Evolutionary conservation across 495 filamentous ascomycete species (phyloP).

Genomic region (Podospora sp.): DNA sequence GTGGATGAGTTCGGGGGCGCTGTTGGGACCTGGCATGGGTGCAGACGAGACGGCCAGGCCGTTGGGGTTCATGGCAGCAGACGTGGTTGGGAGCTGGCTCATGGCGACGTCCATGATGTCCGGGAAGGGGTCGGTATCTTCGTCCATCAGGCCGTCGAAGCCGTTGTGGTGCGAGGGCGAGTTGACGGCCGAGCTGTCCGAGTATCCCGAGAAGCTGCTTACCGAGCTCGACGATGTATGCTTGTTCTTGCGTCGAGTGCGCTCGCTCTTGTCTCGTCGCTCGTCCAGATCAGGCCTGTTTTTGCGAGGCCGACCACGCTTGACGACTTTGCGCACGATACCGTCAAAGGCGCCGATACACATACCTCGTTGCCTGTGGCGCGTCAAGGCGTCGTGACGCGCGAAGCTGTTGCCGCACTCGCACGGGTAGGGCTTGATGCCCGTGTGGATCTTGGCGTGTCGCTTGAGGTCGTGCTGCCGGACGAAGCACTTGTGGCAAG

Average conservation of each 20-base stretch:
- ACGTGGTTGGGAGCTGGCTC: constrained; percentile 26
- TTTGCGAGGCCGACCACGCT: constrained; percentile 54
- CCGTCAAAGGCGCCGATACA: constrained; percentile 91
- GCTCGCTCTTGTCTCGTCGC: constrained; percentile 64
- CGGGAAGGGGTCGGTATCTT: constrained; percentile 48
- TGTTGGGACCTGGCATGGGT: constrained; percentile 41
- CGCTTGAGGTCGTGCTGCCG: constrained; percentile 96
- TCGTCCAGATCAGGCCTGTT: constrained; percentile 59
- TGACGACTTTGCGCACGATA: constrained; percentile 63
- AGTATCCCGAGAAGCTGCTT: constrained; percentile 49
- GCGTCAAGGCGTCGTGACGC: constrained; percentile 89
- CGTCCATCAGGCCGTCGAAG: constrained; percentile 44
- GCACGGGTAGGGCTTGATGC: constrained; percentile 89
- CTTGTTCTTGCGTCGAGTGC: constrained; percentile 56
- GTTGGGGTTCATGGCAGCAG: constrained; percentile 44
- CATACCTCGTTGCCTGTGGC: constrained; percentile 92
- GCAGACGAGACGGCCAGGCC: constrained; percentile 42
- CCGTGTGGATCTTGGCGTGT: constrained; percentile 93
- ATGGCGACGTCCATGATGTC: constrained; percentile 49
- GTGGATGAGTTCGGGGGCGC: constrained; percentile 23
- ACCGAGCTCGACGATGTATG: constrained; percentile 45
- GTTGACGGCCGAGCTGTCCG: constrained; percentile 48
- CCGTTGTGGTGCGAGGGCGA: constrained; percentile 47
- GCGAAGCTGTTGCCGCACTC: constrained; percentile 89
- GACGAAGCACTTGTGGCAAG: constrained; percentile 92